Base-by-base conservation (phyloP, 495 filamentous ascomycete genomes). In the Bombardia bombarda region DNA sequence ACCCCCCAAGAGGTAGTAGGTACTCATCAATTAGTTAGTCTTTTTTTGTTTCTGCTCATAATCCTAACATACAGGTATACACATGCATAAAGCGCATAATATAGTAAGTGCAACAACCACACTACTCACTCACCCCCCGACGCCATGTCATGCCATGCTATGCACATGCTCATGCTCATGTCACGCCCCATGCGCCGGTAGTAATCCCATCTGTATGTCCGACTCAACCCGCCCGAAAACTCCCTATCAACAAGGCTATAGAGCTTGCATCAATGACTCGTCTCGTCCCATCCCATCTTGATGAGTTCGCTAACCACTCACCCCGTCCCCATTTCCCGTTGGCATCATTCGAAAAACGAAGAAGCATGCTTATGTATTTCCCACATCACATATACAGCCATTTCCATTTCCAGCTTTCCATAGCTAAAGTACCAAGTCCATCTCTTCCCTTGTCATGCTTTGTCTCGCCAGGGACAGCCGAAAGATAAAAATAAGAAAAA, bases 41-140 rank as follows among this genome's bases (percentile, higher is more conserved):
- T 39, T 26, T 21, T 50, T 49, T 13, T 42, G 36, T 49, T 45
- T 38, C 39, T 30, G 28, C 40, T 50, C 50, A 47, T 59, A 48
- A 54, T 38, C 48, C 49, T 60, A 60, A 52, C 57, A 57, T 60
- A 52, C 54, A 53, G n/a, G 41, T 60, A 55, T 60, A 60, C 54
- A 53, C 52, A 55, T 56, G 51, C 49, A 50, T 41, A 49, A 49
- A 49, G n/a, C n/a, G 56, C 57, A 51, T 53, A 47, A 53, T 54
- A 52, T 51, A 24, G 33, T 48, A 39, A 36, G 18, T 42, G n/a
- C n/a, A n/a, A n/a, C n/a, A 18, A 9, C 24, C 33, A 18, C 14
- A 19, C 8, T 17, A 2, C 16, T 7, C 33, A 37, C 38, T 18
- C 23, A 6, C 23, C 25, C 36, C 16, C 2, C 16, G 8, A 36